Percentiles rank a stretch among this genome's conserved stretches.
These are phyloP conservation scores for Lachancea lanzarotensis DNA, from an alignment of 805 yeast genomes.

Conservation along the genomic window DNA sequence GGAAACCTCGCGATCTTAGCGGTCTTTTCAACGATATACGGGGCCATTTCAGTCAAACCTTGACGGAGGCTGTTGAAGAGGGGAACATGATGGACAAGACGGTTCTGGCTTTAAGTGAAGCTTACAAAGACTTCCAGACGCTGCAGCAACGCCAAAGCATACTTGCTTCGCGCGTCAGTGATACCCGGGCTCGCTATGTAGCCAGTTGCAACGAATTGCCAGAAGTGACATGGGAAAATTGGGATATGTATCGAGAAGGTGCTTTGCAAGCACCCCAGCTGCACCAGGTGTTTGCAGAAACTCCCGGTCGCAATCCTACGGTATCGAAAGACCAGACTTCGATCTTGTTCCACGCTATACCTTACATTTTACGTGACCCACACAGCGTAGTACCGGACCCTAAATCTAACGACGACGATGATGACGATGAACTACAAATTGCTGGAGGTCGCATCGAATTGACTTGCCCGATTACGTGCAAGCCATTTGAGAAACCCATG, in stretches of 20 bases:
- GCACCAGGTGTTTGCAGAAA: slow-evolving; percentile 7
- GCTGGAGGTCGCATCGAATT: slow-evolving; percentile 68
- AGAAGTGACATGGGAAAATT: slow-evolving; percentile 15
- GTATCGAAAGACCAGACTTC: too few species aligned
- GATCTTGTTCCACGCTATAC: slow-evolving; percentile 34
- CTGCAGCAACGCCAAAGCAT: neutral
- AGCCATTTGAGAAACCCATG: slow-evolving; percentile 47
- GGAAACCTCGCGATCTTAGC: slow-evolving; percentile 13
- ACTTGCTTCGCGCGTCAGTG: slow-evolving; percentile 3
- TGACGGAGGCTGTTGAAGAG: slow-evolving; percentile 13
- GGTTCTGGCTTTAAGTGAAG: neutral
- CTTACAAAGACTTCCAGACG: neutral
- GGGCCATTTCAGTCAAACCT: slow-evolving; percentile 15
- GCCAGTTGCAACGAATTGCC: slow-evolving; percentile 12
- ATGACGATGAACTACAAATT: slow-evolving; percentile 55
- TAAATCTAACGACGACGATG: slow-evolving; percentile 20
- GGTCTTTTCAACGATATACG: slow-evolving; percentile 11
- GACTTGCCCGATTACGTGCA: slow-evolving; percentile 59
- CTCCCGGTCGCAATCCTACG: too few species aligned
- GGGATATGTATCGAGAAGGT: slow-evolving; percentile 17
- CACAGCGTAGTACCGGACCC: slow-evolving; percentile 48
- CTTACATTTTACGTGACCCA: slow-evolving; percentile 52
- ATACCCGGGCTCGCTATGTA: slow-evolving; percentile 14
- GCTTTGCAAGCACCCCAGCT: slow-evolving; percentile 15
- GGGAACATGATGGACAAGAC: slow-evolving; percentile 7